Base-by-base conservation (phyloP, 140 eudicot genomes). In the Stevia rebaudiana region DNA sequence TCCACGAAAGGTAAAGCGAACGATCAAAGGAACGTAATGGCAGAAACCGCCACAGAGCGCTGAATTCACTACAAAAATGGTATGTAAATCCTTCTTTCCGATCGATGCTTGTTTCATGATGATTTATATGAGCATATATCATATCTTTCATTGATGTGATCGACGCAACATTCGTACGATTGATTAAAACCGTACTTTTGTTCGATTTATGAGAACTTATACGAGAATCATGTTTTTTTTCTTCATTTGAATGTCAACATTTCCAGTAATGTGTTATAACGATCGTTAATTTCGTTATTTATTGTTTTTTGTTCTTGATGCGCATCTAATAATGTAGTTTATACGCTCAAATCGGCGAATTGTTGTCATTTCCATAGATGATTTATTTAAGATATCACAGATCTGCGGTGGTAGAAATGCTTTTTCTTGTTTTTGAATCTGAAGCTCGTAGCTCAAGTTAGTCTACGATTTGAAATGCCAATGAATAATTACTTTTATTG, bases 41-140 rank as follows among this genome's bases (percentile, higher is more conserved):
- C 44, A 46, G 41, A 58, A 69, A 57, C 58, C 36, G 17, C 72
- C 74, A 69, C 68, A 31, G 39, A 70, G 30, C 68, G 61, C 42
- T 47, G 21, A 35, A 70, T 70, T 70, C 51, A 25, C 41, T 40
- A 8, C 4, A 59, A 60, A 44, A 70, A 70, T 70, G 75, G 75
- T 70, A 70, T 11, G 74, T 39, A 69, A 6, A 18, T 16, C 55
- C 36, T 1, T 37, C 44, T 40, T 48, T 37, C 16, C 60, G 60
- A 69, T 69, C 60, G 39, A 46, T 46, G 18, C 23, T 19, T 21
- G 44, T 53, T 54, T 53, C 36, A 40, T 46, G 21, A 35, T 6
- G 10, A 40, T 59, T 37, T 59, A 28, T 17, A 0, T 28, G 3
- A 17, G 53, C 28, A 54, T 3, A 12, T 68, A 49, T 41, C 19